phyloP scores from a whole-genome alignment of 2,329 filamentous ascomycete species.

The Bimuria novae-zelandiae region DNA sequence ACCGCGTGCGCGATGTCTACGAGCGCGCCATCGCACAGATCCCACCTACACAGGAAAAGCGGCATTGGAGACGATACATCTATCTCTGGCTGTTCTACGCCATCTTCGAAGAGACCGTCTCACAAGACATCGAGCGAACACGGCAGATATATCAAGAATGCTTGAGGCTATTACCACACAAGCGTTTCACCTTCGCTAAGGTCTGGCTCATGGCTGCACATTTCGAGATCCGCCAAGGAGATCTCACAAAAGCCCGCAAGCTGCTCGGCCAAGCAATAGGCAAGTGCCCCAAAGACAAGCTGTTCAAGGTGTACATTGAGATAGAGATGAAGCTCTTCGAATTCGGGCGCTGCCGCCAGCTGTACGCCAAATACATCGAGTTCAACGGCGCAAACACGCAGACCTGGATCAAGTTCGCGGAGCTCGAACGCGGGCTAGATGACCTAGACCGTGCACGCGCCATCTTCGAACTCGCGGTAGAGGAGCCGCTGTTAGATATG shows the following conservation, averaged over 20 bases:
- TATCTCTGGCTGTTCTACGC: constrained; percentile 99
- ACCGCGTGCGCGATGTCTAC: constrained; percentile 88
- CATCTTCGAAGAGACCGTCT: constrained; percentile 88
- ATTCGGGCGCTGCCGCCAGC: constrained; percentile 84
- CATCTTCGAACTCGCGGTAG: constrained; percentile 89
- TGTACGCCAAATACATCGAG: constrained; percentile 93
- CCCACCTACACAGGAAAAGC: constrained; percentile 92
- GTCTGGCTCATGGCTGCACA: constrained; percentile 93
- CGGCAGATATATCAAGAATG: constrained; percentile 91
- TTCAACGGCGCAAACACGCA: constrained; percentile 90
- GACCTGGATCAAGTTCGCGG: constrained; percentile 95
- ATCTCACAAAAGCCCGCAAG: constrained; percentile 81
- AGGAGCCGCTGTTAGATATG: constrained; percentile 88
- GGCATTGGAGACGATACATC: constrained; percentile 96
- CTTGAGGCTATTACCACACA: constrained; percentile 86
- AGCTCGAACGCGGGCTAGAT: constrained; percentile 88
- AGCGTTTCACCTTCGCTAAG: constrained; percentile 96
- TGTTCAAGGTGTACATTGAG: constrained; percentile 93
- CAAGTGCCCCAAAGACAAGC: constrained; percentile 92
- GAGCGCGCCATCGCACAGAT: constrained; percentile 95
- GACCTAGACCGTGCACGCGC: constrained; percentile 85
- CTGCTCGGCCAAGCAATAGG: constrained; percentile 88
- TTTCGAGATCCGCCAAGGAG: constrained; percentile 86
- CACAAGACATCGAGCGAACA: constrained; percentile 76
- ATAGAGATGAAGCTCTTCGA: constrained; percentile 93